Conservation (phyloP, 495 filamentous ascomycete species). For the Aspergillus ellipticus region DNA sequence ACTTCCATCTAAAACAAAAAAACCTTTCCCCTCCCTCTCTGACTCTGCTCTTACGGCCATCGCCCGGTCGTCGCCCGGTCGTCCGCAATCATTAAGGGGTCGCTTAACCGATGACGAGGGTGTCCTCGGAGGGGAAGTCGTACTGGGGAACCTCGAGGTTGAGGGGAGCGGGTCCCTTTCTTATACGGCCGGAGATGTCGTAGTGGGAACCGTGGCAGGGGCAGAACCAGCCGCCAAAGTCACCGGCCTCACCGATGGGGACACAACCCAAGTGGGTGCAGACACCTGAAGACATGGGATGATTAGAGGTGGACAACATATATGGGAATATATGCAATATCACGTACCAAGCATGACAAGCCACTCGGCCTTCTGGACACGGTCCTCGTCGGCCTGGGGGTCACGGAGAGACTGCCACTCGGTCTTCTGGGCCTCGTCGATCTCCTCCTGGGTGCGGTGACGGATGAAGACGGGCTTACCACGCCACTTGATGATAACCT, state of each 20-base stretch:
- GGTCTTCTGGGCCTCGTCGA: conserved; percentile 75
- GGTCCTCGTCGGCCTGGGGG: conserved; percentile 84
- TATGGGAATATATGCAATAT: conserved; percentile 5
- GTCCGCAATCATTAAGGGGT: too few relatives aligned
- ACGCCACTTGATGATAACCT: conserved; percentile 99
- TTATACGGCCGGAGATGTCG: conserved; percentile 95
- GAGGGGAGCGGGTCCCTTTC: conserved; percentile 92
- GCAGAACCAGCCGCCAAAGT: conserved; percentile 99
- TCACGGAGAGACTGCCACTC: conserved; percentile 80
- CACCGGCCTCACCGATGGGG: conserved; percentile 96
- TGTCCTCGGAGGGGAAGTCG: conserved; percentile 76
- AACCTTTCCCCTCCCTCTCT: conserved; percentile 17
- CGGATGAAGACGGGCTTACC: conserved; percentile 99
- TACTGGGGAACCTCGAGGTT: conserved; percentile 95
- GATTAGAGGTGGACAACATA: conserved; percentile 13
- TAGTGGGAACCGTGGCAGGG: conserved; percentile 99
- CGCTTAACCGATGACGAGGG: conserved; percentile 73
- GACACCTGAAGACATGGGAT: conserved; percentile 56
- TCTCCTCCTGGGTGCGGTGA: conserved; percentile 87
- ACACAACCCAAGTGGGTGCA: conserved; percentile 99
- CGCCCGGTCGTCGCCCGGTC: too few relatives aligned
- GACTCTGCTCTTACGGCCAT: conserved; percentile 13
- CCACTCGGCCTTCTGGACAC: conserved; percentile 98
- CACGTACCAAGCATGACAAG: conserved; percentile 91
- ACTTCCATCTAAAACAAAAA: conserved; percentile 42